Conservation (phyloP, 2,329 filamentous ascomycete genomes). For the Dendryphion nanum region DNA sequence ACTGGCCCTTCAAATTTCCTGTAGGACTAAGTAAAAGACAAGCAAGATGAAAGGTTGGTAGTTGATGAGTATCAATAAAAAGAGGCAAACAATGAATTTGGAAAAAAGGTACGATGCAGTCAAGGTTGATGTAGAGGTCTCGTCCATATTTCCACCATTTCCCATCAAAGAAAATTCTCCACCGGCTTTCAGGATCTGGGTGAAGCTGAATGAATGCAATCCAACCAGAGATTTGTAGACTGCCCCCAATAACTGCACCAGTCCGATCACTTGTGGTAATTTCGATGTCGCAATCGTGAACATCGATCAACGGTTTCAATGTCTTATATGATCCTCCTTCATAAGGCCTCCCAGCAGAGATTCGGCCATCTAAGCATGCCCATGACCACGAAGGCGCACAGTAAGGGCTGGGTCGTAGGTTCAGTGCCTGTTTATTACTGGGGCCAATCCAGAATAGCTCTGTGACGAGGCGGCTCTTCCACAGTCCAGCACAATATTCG, state of each 20-base stretch:
- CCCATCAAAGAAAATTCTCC: background rate
- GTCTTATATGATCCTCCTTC: background rate
- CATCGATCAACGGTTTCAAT: background rate
- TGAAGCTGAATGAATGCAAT: background rate
- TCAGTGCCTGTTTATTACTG: too few species aligned
- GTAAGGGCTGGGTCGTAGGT: background rate
- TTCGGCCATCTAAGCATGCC: background rate
- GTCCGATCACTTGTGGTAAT: background rate
- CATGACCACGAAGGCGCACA: background rate
- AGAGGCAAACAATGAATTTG: too few species aligned
- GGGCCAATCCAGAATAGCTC: background rate
- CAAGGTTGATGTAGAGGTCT: background rate
- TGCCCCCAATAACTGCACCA: background rate
- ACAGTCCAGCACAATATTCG: background rate
- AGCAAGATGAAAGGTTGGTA: background rate
- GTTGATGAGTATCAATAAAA: too few species aligned
- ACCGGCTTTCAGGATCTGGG: background rate
- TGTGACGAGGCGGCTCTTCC: background rate
- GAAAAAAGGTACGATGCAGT: background rate
- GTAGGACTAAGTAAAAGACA: background rate
- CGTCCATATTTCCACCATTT: background rate
- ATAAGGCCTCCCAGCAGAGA: background rate
- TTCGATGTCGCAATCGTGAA: background rate
- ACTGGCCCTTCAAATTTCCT: background rate
- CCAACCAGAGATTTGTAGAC: background rate